phyloP scores from a whole-genome alignment of 495 filamentous ascomycete species.

The Diplogelasinospora grovesii region DNA sequence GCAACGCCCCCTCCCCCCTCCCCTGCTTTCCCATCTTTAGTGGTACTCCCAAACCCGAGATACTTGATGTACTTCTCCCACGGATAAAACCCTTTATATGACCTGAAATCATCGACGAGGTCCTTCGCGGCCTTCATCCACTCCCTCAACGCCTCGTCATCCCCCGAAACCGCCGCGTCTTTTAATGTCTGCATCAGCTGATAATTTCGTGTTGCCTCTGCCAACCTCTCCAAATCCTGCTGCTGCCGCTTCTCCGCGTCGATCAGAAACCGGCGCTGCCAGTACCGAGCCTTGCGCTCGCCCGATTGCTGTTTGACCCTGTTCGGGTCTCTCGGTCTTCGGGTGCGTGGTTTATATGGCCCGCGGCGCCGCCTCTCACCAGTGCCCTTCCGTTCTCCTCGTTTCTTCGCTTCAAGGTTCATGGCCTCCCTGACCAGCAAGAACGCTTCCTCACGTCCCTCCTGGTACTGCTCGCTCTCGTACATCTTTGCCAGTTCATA shows the following conservation, averaged over 20 bases:
- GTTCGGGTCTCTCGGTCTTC: slow-evolving; percentile 12
- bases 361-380: slow-evolving; percentile 11
- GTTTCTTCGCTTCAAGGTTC: slow-evolving; percentile 42
- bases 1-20: slow-evolving; percentile 40
- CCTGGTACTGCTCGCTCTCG: slow-evolving; percentile 58
- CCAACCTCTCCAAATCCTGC: slow-evolving; percentile 38
- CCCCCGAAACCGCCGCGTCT: slow-evolving; percentile 43
- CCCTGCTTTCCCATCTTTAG: too few relatives aligned
- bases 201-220: slow-evolving; percentile 53
- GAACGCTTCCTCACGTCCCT: slow-evolving; percentile 55
- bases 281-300: slow-evolving; percentile 16
- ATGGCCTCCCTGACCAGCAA: slow-evolving; percentile 68
- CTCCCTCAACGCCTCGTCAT: slow-evolving; percentile 45
- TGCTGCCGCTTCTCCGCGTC: slow-evolving; percentile 28
- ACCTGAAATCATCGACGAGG: slow-evolving; percentile 73
- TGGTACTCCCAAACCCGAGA: slow-evolving; percentile 58
- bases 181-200: slow-evolving; percentile 47
- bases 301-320: slow-evolving; percentile 9
- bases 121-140: slow-evolving; percentile 72
- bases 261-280: slow-evolving; percentile 31
- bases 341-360: slow-evolving; percentile 12
- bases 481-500: slow-evolving; percentile 74
- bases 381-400: slow-evolving; percentile 22
- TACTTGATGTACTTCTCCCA: slow-evolving; percentile 64
- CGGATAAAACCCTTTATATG: slow-evolving; percentile 70